Evolutionary conservation across 2,329 filamentous ascomycete species (phyloP).

Genomic region (Aspergillus vadensis): DNA sequence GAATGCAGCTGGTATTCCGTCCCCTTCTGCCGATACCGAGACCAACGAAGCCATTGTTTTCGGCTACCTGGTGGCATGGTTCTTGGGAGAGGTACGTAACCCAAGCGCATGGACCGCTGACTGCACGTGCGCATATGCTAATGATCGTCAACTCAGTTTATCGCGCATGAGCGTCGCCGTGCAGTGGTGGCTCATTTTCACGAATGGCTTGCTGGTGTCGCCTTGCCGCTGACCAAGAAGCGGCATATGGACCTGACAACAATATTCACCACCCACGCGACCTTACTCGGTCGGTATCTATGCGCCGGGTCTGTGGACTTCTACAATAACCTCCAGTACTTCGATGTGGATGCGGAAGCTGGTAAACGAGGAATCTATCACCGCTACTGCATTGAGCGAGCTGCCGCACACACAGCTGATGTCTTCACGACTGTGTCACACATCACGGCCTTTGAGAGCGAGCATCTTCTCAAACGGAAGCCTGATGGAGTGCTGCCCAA

Average conservation of each 20-base stretch:
- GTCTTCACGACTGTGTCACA: slow-evolving; percentile 99
- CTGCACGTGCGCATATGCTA: slow-evolving; percentile 3
- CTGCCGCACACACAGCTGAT: slow-evolving; percentile 85
- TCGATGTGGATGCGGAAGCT: slow-evolving; percentile 94
- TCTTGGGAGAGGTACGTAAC: slow-evolving; percentile 81
- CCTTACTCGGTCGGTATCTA: slow-evolving; percentile 89
- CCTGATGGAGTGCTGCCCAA: slow-evolving; percentile 96
- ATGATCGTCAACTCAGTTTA: slow-evolving; percentile 64
- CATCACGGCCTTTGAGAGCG: slow-evolving; percentile 97
- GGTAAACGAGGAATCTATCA: slow-evolving; percentile 99
- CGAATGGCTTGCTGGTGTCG: slow-evolving; percentile 96
- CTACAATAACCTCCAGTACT: slow-evolving; percentile 97
- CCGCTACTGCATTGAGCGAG: slow-evolving; percentile 95
- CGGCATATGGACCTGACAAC: slow-evolving; percentile 94
- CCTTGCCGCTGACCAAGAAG: slow-evolving; percentile 87
- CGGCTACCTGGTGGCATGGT: slow-evolving; percentile 96
- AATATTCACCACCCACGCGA: slow-evolving; percentile 98
- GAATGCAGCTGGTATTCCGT: slow-evolving; percentile 91
- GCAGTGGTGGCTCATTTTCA: slow-evolving; percentile 98
- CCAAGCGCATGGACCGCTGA: slow-evolving; percentile 1
- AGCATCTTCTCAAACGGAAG: slow-evolving; percentile 95
- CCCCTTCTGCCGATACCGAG: slow-evolving; percentile 85
- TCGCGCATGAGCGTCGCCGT: slow-evolving; percentile 85
- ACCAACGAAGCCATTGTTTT: slow-evolving; percentile 98
- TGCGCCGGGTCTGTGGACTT: slow-evolving; percentile 98